Evolutionary conservation across 345 rosid genomes (phyloP).

Genomic region (Aurinia saxatilis): DNA sequence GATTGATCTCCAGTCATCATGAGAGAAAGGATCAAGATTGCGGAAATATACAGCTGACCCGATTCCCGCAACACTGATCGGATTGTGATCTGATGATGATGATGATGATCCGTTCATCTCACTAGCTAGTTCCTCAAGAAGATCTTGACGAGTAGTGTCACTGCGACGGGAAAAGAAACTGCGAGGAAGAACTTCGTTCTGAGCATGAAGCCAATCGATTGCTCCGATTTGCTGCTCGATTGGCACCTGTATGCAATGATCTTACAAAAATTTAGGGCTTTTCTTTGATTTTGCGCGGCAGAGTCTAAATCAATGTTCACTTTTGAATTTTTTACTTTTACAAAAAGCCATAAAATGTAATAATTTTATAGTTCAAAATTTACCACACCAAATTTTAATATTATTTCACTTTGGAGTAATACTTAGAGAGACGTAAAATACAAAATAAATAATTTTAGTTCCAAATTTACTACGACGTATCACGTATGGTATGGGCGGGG

Average conservation of each 20-base stretch:
- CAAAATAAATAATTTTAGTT: no score
- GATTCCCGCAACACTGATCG: conserved; percentile 73
- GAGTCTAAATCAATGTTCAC: no score
- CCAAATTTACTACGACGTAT: no score
- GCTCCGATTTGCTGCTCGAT: conserved; percentile 53
- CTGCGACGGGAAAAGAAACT: conserved; percentile 67
- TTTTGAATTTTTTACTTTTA: no score
- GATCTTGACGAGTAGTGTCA: conserved; percentile 21
- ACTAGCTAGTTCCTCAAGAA: conserved; percentile 21
- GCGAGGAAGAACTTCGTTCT: conserved; percentile 53
- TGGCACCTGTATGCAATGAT: conserved; percentile 40
- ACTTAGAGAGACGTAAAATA: no score
- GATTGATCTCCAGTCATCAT: conserved; percentile 69
- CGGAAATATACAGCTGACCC: conserved; percentile 74
- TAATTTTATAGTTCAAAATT: no score
- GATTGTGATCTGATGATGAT: background rate
- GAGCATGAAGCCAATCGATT: conserved; percentile 81
- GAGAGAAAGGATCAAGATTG: conserved; percentile 59
- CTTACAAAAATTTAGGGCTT: background rate
- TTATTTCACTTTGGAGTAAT: no score
- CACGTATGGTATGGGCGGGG: background rate
- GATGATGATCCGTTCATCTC: conserved; percentile 33
- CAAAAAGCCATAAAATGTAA: no score
- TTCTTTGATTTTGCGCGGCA: conserved; percentile 14
- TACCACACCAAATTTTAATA: no score